Evolutionary conservation across 1,284 basidiomycete species (phyloP), one percentile per base, ranked within the genome.

Genomic region (Blastosporella zonata): DNA sequence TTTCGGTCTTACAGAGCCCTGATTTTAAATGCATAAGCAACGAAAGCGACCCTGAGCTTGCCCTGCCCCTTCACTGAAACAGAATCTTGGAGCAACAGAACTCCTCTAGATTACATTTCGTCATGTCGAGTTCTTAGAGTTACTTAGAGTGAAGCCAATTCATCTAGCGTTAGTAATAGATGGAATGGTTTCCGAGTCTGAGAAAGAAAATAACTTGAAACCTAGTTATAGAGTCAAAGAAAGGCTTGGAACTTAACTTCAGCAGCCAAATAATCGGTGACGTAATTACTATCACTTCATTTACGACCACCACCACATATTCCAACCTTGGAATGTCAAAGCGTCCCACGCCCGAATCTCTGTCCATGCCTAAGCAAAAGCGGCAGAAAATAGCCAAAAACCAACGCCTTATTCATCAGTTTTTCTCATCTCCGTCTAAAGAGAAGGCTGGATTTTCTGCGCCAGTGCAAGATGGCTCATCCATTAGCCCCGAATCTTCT

Each of bases 351-450:
- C 9, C 40, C 23, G 31, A 38, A 6, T 43, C 50, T n/a, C 25
- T 33, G 7, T 44, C 13, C 7, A 52, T 45, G 9, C 12, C 25
- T 20, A 47, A 40, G 20, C 15, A 21, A n/a, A 52, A 53, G 31
- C 50, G 50, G 12, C 8, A 37, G 4, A 55, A 50, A 38, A 12
- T 23, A 12, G 15, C 47, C 20, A 25, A 40, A 39, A 34, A 50
- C 21, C 56, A 58, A 46, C 39, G 44, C 10, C 34, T 29, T 25
- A 47, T 58, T 18, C 45, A 53, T 34, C 46, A 52, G 1, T 58
- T 53, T 43, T 58, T 58, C 31, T 47, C 52, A 1, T 35, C 51
- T 15, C 25, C 42, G 7, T 31, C 29, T 15, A 41, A 23, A 37
- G 47, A 47, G 17, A 27, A 29, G 13, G 20, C 29, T 28, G 28